Base-by-base conservation (phyloP, 2,329 filamentous ascomycete species). In the Ceratocystis diversiconidia region DNA sequence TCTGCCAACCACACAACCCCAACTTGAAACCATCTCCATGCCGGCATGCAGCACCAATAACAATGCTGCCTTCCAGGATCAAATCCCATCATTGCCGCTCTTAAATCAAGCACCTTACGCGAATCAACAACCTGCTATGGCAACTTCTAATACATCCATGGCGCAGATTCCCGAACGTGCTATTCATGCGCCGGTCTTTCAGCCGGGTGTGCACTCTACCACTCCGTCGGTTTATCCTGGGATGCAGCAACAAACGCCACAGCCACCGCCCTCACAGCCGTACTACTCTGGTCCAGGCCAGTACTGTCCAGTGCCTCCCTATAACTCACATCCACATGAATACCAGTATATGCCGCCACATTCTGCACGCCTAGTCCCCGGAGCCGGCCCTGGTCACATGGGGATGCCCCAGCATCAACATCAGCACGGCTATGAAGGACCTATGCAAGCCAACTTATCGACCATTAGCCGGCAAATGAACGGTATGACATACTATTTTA, bases 401-500 rank as follows among this genome's bases (percentile, higher is more conserved):
- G 12, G 43, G 17, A 30, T 25, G 43, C 32, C n/a, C 43, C 61
- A 62, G 2, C 43, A 62, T 15, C 22, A n/a, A 8, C 32, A 46
- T 62, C 61, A 62, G 12, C 61, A 62, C 22, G 43, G 28, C 8
- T 48, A 46, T 50, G 43, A 48, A 32, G 43, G n/a, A 5, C 12
- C 43, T 10, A 22, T 50, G 61, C 61, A 22, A 19, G 19, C 19
- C 30, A 46, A 30, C 19, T 15, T 41, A 12, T 30, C 30, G 25
- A 62, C 63, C 52, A 82, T 87, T 61, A 90, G 90, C 0, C 92
- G 96, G 74, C 92, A 97, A 77, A 86, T 87, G 69, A 95, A 96
- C 70, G 94, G 94, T 68, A 97, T 95, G 82, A 91, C 96, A 0
- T 97, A 95, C 75, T 99, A 96, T 73, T 92, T 91, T 71, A 41